Conservation (phyloP, 2,329 filamentous ascomycete species). For the Scedosporium boydii region DNA sequence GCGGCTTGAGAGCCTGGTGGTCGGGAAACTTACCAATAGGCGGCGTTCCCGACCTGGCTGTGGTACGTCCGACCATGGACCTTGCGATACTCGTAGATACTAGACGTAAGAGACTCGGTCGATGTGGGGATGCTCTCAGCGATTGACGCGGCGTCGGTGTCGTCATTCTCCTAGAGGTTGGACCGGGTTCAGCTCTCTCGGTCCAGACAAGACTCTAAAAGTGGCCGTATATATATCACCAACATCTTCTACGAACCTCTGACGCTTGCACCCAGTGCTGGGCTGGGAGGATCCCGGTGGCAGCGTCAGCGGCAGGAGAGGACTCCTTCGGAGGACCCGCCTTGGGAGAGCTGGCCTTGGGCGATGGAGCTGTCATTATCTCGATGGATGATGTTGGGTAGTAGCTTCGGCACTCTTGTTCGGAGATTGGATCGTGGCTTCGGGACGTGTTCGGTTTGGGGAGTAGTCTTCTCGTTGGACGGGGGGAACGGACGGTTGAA, state of each 20-base stretch:
- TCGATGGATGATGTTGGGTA: no score
- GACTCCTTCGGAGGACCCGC: background rate
- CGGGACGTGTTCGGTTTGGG: no score
- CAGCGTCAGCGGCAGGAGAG: background rate
- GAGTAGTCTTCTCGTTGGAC: no score
- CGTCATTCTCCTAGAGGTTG: background rate
- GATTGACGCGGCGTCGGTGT: background rate
- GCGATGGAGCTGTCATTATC: no score
- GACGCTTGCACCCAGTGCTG: background rate
- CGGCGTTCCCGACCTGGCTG: conserved; percentile 16
- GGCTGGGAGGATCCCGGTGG: background rate
- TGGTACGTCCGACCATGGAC: conserved; percentile 22
- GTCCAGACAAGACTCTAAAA: no score
- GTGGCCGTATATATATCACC: background rate
- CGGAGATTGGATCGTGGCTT: no score
- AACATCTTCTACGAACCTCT: background rate
- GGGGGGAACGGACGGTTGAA: no score
- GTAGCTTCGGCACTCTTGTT: no score
- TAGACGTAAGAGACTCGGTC: conserved; percentile 20
- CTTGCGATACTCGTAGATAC: conserved; percentile 20
- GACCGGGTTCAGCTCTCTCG: background rate
- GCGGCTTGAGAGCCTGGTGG: no score
- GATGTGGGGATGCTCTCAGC: conserved; percentile 4
- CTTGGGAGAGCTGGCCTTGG: background rate
- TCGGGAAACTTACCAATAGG: conserved; percentile 16